Evolutionary conservation across 2,329 filamentous ascomycete genomes (phyloP).

Genomic region (Penicillium palitans): DNA sequence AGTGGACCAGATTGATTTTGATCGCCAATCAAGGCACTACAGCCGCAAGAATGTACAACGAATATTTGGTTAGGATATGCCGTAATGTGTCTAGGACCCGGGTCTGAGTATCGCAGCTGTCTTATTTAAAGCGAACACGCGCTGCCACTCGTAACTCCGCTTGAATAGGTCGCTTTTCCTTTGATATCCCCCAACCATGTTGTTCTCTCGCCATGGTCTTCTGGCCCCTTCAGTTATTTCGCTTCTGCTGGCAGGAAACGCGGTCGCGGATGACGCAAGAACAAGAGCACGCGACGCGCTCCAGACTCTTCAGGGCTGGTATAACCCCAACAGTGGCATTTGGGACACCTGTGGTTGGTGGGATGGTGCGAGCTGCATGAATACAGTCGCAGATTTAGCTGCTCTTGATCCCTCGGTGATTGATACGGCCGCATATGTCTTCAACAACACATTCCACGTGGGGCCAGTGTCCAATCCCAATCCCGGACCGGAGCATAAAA

Average conservation of each 20-base stretch:
- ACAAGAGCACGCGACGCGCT: conserved; percentile 32
- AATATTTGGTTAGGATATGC: conserved; percentile 13
- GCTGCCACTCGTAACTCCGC: neutral
- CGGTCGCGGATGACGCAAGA: conserved; percentile 15
- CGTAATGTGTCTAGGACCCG: conserved; percentile 13
- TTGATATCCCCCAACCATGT: conserved; percentile 11
- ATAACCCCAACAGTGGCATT: conserved; percentile 60
- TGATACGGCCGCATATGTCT: conserved; percentile 40
- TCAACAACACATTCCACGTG: conserved; percentile 45
- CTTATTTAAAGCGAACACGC: conserved; percentile 18
- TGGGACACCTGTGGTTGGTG: conserved; percentile 71
- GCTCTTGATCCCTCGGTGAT: conserved; percentile 37
- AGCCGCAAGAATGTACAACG: conserved; percentile 16
- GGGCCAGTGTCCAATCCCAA: conserved; percentile 24
- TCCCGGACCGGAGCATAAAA: conserved; percentile 18
- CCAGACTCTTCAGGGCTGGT: conserved; percentile 60
- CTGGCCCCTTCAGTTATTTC: conserved; percentile 11
- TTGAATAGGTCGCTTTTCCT: conserved; percentile 3
- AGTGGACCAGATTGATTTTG: conserved; percentile 14
- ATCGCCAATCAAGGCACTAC: conserved; percentile 21
- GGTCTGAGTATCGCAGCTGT: neutral
- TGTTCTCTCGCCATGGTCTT: conserved; percentile 13
- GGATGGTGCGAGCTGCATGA: conserved; percentile 69
- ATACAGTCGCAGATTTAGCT: conserved; percentile 59
- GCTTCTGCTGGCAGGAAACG: conserved; percentile 7